Base-by-base conservation (phyloP, 2,329 filamentous ascomycete genomes). In the Orbilia javanica region DNA sequence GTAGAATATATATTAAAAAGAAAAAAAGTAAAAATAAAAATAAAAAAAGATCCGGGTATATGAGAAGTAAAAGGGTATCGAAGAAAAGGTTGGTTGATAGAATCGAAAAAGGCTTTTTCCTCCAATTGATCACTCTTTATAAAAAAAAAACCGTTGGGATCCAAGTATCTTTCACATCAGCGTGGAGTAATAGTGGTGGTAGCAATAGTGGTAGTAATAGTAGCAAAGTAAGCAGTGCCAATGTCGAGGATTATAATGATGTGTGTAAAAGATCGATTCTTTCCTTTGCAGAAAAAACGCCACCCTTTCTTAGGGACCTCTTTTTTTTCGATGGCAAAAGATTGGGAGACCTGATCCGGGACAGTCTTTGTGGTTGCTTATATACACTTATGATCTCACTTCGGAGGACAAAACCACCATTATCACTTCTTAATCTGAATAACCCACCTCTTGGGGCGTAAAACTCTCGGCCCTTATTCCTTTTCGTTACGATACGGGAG, bases 401-500 rank as follows among this genome's bases (percentile, higher is more conserved):
- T 13, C n/a, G 20, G 20, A 18, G 11, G 11, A 20, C 13, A 4
- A 44, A 44, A 44, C 13, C 42, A 44, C 42, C 42, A 44, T 8
- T 44, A 44, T 20, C 39, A 44, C 39, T 20, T 44, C n/a, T 42
- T 44, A 42, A 42, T 44, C 34, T 25, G 20, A 20, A 64, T 25
- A 64, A 44, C 18, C 25, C 34, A 64, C 60, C 1, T 50, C 10
- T 50, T 50, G 46, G 46, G 46, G 46, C 20, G 46, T 13, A 50
- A 25, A 25, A 25, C 46, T 25, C 46, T 50, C 46, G 46, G 46
- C 22, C 46, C 46, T 25, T 11, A 25, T 50, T 53, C 50, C 25
- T 29, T 53, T 53, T 60, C 55, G 55, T 60, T 20, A 60, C 20
- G 55, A 60, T 60, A 42, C 55, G 55, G 55, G 55, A 60, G 31